These are phyloP conservation scores for Dryas drummondii DNA, from an alignment of 306 rosid species.

Conservation along the genomic window DNA sequence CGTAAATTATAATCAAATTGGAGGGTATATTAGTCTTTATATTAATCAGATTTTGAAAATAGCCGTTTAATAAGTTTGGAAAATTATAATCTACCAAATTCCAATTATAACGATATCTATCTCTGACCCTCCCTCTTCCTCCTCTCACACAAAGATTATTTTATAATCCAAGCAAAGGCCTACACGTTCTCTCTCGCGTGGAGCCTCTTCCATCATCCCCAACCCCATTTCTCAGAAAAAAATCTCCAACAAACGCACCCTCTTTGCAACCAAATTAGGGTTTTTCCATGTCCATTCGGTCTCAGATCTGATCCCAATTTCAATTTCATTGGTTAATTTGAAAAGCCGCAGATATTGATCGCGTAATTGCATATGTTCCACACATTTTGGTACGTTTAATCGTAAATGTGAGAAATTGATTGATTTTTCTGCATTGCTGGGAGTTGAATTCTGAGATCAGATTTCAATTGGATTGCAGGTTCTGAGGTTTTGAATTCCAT, in stretches of 20 bases:
- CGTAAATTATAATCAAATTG: not conserved
- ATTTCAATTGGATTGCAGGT: conserved; percentile 30
- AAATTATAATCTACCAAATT: conserved; percentile 27
- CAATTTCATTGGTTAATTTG: conserved; percentile 12
- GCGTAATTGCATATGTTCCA: not conserved
- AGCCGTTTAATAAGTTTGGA: conserved; percentile 54
- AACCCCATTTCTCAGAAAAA: conserved; percentile 3
- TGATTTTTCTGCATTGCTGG: not conserved
- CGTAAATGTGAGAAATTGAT: not conserved
- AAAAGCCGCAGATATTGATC: conserved; percentile 37
- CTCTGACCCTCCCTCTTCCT: not conserved
- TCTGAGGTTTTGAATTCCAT: conserved; percentile 42
- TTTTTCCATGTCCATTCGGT: conserved; percentile 32
- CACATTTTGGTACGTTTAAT: conserved; percentile 19
- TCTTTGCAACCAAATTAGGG: conserved; percentile 29
- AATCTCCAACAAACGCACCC: conserved; percentile 1
- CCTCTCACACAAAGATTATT: not conserved
- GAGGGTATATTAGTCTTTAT: conserved; percentile 25
- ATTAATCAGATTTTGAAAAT: not conserved
- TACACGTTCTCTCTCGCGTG: conserved; percentile 17
- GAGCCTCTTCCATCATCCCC: conserved; percentile 40
- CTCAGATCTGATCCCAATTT: conserved; percentile 56
- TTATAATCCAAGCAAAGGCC: conserved; percentile 24
- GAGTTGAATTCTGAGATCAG: conserved; percentile 22
- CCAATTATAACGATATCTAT: conserved; percentile 5